Base-by-base conservation (phyloP, 257 asterid genomes). In the Striga asiatica region DNA sequence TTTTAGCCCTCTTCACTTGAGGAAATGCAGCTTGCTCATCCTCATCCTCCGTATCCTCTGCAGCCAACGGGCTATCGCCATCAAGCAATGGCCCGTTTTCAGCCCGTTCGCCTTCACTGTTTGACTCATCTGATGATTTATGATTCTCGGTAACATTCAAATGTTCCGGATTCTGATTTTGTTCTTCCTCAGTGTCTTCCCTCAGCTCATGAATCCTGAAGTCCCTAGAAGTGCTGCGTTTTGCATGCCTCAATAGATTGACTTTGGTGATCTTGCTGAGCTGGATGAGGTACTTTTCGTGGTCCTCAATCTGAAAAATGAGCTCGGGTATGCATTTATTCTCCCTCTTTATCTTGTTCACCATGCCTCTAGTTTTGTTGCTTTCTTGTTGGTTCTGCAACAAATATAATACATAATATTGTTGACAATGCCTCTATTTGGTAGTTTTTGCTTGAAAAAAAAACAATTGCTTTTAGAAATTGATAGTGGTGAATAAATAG, bases 141-240 rank as follows among this genome's bases (percentile, higher is more conserved):
- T n/a, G n/a, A n/a, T 60, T 39, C 20, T 47, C 80, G 31, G 65
- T 57, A 62, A 55, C 67, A 55, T 29, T 56, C 14, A 57, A 51
- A 34, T 57, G 38, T 50, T 75, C 92, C n/a, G 50, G 60, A 54
- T 38, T 61, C 27, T 61, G 73, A 46, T 60, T 71, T 16, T 68
- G 76, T 60, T 71, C 80, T 50, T 78, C 83, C 50, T 8, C 11
- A 20, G 64, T 46, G 45, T 64, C 70, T 18, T 67, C 82, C 32
- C 28, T 65, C 34, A 73, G 65, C 66, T 78, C 88, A 14, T 82
- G 6, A 67, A 86, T 86, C 63, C 70, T 86, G 80, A 86, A 86
- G 73, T 86, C 95, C 66, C 92, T 71, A 39, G 94, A 71, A 6
- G 95, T 86, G 79, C 95, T 86, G 51, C 95, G 85, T 67, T 86